phyloP scores from a whole-genome alignment of 371 early-diverging fungal genomes.

The Actinomucor elegans region DNA sequence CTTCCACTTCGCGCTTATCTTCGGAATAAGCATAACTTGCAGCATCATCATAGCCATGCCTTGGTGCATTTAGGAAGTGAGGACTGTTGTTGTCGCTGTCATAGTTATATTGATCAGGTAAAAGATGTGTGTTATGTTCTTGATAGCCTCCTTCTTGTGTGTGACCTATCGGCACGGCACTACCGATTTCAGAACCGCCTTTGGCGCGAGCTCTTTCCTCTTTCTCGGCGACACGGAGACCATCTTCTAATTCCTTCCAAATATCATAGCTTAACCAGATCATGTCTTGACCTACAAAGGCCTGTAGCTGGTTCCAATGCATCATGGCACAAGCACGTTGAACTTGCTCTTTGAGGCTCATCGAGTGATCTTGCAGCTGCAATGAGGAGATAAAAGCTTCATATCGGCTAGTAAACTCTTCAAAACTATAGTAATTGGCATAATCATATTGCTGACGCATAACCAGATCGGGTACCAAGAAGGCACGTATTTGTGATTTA shows the following conservation, averaged over 20 bases:
- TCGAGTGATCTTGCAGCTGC: constrained; percentile 19
- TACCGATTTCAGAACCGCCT: background rate
- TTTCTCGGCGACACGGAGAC: constrained; percentile 67
- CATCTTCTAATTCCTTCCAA: constrained; percentile 76
- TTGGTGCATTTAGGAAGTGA: constrained; percentile 5
- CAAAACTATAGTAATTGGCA: constrained; percentile 54
- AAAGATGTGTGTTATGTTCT: background rate
- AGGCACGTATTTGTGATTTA: constrained; percentile 59
- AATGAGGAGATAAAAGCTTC: constrained; percentile 16
- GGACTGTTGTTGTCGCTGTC: background rate
- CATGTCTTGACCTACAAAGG: constrained; percentile 50
- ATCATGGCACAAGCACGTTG: constrained; percentile 28
- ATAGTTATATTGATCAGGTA: constrained; percentile 3
- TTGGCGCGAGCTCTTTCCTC: constrained; percentile 50
- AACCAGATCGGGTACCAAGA: constrained; percentile 59
- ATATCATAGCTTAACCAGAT: constrained; percentile 64
- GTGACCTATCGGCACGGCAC: background rate
- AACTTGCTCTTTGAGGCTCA: constrained; percentile 19
- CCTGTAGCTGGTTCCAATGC: constrained; percentile 27
- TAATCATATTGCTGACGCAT: constrained; percentile 53
- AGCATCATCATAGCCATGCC: background rate
- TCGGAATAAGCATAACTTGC: constrained; percentile 31
- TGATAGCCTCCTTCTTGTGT: background rate
- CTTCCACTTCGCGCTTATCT: constrained; percentile 31
- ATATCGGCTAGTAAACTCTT: constrained; percentile 61